These are phyloP conservation scores for Globisporangium alternatum DNA, from an alignment of 352 stramenopile genomes.

Conservation along the genomic window DNA sequence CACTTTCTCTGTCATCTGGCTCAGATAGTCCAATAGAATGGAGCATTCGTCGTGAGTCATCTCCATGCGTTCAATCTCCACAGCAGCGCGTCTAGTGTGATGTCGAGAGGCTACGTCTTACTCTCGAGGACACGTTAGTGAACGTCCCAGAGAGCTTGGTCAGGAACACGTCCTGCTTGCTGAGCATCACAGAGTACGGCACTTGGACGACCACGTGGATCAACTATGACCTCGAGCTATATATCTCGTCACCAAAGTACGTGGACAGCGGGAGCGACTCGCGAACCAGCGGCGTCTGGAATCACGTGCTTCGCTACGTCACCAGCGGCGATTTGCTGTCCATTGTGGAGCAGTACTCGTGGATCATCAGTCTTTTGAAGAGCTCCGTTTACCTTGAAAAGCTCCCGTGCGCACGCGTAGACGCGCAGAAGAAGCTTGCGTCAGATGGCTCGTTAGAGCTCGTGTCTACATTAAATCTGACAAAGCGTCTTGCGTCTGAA, in stretches of 20 bases:
- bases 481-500: too few species aligned
- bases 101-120: background rate
- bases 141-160: background rate
- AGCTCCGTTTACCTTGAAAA: too few species aligned
- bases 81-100: background rate
- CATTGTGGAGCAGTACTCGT: too few species aligned
- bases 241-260: too few species aligned
- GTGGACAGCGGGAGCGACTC: background rate
- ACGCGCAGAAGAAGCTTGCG: too few species aligned
- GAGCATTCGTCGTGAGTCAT: background rate
- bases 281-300: background rate
- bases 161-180: background rate
- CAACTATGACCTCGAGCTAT: background rate
- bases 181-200: background rate
- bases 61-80: background rate
- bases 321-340: too few species aligned
- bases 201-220: background rate
- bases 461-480: too few species aligned
- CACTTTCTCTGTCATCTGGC: background rate
- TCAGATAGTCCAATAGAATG: background rate
- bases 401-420: too few species aligned
- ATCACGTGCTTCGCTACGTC: background rate
- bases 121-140: conserved; percentile 2
- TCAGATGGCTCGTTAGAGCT: too few species aligned
- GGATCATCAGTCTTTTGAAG: too few species aligned